phyloP scores from a whole-genome alignment of 139 green algal genomes.

The Trebouxia sp. region DNA sequence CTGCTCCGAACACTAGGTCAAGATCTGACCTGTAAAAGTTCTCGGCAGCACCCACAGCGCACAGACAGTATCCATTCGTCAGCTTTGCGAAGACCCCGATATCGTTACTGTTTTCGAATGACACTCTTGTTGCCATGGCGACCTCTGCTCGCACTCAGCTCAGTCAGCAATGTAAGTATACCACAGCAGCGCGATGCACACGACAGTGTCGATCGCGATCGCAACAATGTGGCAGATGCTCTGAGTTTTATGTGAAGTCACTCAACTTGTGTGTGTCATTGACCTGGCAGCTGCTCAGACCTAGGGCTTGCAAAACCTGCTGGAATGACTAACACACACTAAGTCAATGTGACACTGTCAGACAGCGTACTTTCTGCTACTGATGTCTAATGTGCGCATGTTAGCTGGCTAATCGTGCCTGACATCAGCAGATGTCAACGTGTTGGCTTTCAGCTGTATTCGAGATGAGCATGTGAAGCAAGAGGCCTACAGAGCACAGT shows the following conservation, averaged over 20 bases:
- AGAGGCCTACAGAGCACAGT: too few relatives aligned
- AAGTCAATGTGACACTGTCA: too few relatives aligned
- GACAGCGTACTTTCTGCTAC: too few relatives aligned
- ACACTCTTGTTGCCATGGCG: constrained; percentile 17
- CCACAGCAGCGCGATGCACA: background rate
- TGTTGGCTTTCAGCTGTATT: too few relatives aligned
- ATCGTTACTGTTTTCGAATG: constrained; percentile 97
- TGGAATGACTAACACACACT: background rate
- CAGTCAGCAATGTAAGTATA: background rate
- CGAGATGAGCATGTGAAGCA: too few relatives aligned
- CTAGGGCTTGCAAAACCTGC: background rate
- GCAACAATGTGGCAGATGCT: too few relatives aligned
- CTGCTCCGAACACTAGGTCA: too few relatives aligned
- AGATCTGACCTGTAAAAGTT: constrained; percentile 92
- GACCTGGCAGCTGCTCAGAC: background rate
- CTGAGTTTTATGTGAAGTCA: too few relatives aligned
- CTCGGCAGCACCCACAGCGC: constrained; percentile 88
- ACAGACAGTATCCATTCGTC: constrained; percentile 94
- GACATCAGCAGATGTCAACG: too few relatives aligned
- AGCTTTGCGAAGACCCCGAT: constrained; percentile 96
- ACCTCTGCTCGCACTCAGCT: background rate
- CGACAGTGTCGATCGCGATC: too few relatives aligned
- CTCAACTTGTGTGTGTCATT: background rate
- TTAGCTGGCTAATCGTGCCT: too few relatives aligned
- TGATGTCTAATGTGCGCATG: too few relatives aligned